phyloP scores from a whole-genome alignment of 2,329 filamentous ascomycete genomes.

The Ambrosiella beaveri region DNA sequence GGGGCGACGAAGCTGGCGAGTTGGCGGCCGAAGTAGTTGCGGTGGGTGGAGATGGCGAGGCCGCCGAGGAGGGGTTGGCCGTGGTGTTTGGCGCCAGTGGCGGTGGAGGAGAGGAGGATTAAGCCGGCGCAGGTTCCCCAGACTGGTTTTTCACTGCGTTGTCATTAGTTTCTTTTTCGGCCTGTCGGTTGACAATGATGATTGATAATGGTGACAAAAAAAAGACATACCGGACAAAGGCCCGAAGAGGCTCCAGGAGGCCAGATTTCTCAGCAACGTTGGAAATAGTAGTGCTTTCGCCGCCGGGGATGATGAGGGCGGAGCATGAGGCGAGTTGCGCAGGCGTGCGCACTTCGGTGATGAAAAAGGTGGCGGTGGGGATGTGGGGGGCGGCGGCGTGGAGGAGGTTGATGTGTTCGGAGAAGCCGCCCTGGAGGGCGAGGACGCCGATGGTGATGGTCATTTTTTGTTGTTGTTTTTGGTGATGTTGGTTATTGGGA shows the following conservation, averaged over 20 bases:
- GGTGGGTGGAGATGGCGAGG: constrained; percentile 72
- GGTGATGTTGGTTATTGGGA: neutral
- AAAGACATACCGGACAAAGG: constrained; percentile 68
- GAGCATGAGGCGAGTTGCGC: constrained; percentile 56
- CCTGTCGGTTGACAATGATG: neutral
- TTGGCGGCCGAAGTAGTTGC: constrained; percentile 91
- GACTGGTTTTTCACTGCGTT: constrained; percentile 49
- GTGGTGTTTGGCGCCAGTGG: constrained; percentile 74
- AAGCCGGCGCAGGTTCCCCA: constrained; percentile 96
- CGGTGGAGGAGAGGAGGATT: constrained; percentile 75
- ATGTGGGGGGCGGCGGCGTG: constrained; percentile 33
- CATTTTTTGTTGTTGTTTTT: neutral
- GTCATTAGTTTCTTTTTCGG: constrained; percentile 30
- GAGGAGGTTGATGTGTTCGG: constrained; percentile 69
- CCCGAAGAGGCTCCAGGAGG: constrained; percentile 64
- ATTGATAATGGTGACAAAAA: neutral
- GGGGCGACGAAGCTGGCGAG: constrained; percentile 75
- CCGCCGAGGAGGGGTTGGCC: constrained; percentile 90
- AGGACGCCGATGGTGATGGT: constrained; percentile 40
- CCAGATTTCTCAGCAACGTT: constrained; percentile 69
- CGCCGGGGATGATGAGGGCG: constrained; percentile 77
- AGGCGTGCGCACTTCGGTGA: constrained; percentile 65
- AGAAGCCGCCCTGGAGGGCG: constrained; percentile 81
- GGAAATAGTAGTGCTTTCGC: constrained; percentile 87
- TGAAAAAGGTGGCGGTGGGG: constrained; percentile 27